Conservation (phyloP, 768 basidiomycete genomes). For the Tulasnella sp. region DNA sequence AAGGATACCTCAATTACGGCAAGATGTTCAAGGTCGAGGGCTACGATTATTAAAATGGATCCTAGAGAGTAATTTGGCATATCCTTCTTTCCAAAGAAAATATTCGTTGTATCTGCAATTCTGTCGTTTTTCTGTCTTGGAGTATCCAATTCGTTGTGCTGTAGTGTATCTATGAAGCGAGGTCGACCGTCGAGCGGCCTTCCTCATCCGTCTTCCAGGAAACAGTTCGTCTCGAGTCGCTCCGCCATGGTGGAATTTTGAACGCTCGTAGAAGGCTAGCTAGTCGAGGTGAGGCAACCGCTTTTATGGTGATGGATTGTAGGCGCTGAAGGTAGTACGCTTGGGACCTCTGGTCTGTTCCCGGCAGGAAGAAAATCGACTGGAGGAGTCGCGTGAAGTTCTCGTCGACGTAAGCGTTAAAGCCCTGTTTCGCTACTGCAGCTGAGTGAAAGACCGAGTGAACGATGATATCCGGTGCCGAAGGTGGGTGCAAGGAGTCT, state of each 20-base stretch:
- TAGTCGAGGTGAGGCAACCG: neutral
- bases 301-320: neutral
- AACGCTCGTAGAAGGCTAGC: neutral
- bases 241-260: neutral
- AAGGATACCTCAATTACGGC: constrained; percentile 81
- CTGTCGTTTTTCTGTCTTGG: neutral
- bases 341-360: neutral
- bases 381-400: neutral
- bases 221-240: neutral
- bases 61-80: neutral
- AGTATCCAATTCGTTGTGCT: neutral
- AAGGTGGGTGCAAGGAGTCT: neutral
- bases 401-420: neutral
- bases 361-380: neutral
- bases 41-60: constrained; percentile 15
- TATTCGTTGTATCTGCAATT: neutral
- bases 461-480: neutral
- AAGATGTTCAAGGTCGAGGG: constrained; percentile 77
- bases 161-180: neutral
- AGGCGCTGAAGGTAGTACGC: neutral
- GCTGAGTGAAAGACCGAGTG: neutral
- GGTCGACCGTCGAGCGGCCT: neutral
- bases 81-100: neutral
- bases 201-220: neutral
- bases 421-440: neutral